Evolutionary conservation across 345 rosid species (phyloP).

Genomic region (Eutrema japonicum): DNA sequence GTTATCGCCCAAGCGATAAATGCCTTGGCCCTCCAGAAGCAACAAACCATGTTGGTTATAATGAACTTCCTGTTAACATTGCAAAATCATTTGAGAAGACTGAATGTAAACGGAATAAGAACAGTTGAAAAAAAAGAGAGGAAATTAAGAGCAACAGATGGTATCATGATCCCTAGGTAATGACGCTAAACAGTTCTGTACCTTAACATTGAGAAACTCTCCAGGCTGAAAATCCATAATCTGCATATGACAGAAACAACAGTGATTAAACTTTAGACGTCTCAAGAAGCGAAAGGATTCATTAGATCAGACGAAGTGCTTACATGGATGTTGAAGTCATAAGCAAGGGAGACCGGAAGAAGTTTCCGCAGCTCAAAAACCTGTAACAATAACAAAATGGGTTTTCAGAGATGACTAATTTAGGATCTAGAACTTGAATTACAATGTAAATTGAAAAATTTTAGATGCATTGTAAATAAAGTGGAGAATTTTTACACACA

Average conservation of each 20-base stretch:
- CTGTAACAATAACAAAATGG: constrained; percentile 45
- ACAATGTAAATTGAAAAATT: background rate
- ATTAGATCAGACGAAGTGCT: constrained; percentile 41
- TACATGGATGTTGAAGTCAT: constrained; percentile 93
- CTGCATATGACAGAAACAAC: constrained; percentile 49
- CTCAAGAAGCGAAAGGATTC: constrained; percentile 21
- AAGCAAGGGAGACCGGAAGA: constrained; percentile 66
- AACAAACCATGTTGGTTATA: constrained; percentile 94
- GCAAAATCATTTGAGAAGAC: background rate
- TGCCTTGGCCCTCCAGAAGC: constrained; percentile 92
- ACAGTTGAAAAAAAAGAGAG: background rate
- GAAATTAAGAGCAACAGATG: background rate
- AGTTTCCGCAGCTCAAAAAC: constrained; percentile 90
- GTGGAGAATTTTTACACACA: constrained; percentile 21
- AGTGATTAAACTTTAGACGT: constrained; percentile 25
- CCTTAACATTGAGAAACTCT: constrained; percentile 92
- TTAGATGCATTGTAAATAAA: constrained; percentile 16
- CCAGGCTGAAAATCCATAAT: constrained; percentile 97
- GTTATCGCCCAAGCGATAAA: constrained; percentile 84
- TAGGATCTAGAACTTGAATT: constrained; percentile 5
- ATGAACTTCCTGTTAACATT: constrained; percentile 76
- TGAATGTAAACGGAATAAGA: background rate
- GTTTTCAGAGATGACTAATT: background rate
- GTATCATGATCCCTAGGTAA: constrained; percentile 8
- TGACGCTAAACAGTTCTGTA: constrained; percentile 27